These are phyloP conservation scores for Aspergillus flavus DNA, from an alignment of 2,329 filamentous ascomycete genomes.

Conservation along the genomic window DNA sequence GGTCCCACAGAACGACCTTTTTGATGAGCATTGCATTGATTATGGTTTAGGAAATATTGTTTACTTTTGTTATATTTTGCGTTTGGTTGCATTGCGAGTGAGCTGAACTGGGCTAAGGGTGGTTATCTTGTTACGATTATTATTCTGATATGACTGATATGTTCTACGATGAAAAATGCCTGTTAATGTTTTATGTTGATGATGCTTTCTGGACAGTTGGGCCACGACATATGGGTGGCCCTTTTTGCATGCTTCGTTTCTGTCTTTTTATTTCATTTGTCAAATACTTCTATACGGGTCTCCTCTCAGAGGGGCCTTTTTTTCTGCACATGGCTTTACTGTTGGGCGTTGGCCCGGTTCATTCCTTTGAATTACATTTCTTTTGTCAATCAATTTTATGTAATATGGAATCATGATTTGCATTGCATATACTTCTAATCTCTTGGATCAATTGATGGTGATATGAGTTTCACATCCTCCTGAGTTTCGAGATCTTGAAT, in stretches of 20 bases:
- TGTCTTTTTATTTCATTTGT: conserved; percentile 8
- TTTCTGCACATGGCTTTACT: background rate
- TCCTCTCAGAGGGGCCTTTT: background rate
- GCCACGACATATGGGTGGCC: conserved; percentile 15
- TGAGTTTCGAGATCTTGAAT: background rate
- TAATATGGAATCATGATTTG: conserved; percentile 6
- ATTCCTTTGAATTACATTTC: conserved; percentile 19
- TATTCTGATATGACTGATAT: conserved; percentile 28
- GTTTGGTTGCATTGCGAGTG: conserved; percentile 24
- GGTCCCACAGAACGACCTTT: conserved; percentile 12
- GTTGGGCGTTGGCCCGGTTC: background rate
- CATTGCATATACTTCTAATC: conserved; percentile 7
- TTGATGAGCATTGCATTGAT: conserved; percentile 8
- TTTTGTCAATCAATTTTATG: conserved; percentile 10
- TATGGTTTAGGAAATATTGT: conserved; percentile 8
- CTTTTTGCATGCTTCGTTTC: conserved; percentile 10
- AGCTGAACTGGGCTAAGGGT: conserved; percentile 16
- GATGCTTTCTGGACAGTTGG: conserved; percentile 17
- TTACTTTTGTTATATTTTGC: background rate
- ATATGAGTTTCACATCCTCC: background rate
- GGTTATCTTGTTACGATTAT: conserved; percentile 24
- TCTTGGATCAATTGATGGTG: background rate
- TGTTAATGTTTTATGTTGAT: conserved; percentile 22
- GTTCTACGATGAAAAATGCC: conserved; percentile 25
- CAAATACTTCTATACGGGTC: conserved; percentile 5